Evolutionary conservation across 176 grass and related monocot genomes (phyloP).

Genomic region (Carex myosuroides): DNA sequence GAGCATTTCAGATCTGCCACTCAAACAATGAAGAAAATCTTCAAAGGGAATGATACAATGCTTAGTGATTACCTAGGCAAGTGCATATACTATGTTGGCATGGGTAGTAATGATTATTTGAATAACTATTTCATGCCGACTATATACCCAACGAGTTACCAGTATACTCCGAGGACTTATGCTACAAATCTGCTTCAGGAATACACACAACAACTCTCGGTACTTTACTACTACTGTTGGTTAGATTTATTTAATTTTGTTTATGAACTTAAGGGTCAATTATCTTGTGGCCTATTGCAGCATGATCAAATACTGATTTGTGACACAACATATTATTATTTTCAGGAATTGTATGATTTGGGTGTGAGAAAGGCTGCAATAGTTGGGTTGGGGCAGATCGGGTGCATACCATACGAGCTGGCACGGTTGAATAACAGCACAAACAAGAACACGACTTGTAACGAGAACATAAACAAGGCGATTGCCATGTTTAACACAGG

Average conservation of each 20-base stretch:
- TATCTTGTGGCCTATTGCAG: background rate
- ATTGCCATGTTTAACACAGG: slow-evolving; percentile 60
- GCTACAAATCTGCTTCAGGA: slow-evolving; percentile 49
- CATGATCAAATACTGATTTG: background rate
- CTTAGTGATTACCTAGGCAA: slow-evolving; percentile 27
- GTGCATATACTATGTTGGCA: slow-evolving; percentile 75
- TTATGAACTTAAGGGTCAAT: background rate
- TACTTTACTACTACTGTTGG: background rate
- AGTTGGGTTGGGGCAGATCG: slow-evolving; percentile 61
- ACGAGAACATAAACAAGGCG: slow-evolving; percentile 72
- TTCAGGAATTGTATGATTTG: slow-evolving; percentile 38
- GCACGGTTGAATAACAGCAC: slow-evolving; percentile 34
- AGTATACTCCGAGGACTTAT: slow-evolving; percentile 40
- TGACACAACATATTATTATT: background rate
- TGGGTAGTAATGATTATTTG: slow-evolving; percentile 55
- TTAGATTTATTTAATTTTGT: background rate
- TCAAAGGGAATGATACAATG: slow-evolving; percentile 32
- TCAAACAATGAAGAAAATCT: slow-evolving; percentile 19
- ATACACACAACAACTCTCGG: slow-evolving; percentile 49
- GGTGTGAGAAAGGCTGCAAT: slow-evolving; percentile 71
- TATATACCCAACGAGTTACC: slow-evolving; percentile 40
- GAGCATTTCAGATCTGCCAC: slow-evolving; percentile 52
- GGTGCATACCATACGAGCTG: slow-evolving; percentile 93
- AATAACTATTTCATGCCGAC: slow-evolving; percentile 55
- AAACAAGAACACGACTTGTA: slow-evolving; percentile 30